phyloP scores from a whole-genome alignment of 257 asterid species.

The Solanum pennellii region DNA sequence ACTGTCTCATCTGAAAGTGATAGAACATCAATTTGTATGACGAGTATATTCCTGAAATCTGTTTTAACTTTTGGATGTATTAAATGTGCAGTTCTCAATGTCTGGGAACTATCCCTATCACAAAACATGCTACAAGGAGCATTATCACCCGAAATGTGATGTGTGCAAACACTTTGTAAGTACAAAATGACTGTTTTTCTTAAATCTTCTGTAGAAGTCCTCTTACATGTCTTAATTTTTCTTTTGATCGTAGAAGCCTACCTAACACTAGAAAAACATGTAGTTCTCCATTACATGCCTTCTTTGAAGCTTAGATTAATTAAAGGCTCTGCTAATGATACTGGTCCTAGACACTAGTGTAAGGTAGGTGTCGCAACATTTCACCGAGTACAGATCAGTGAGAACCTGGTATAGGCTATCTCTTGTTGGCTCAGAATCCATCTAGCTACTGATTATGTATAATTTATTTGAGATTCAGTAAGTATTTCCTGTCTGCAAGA shows the following conservation, averaged over 20 bases:
- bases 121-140: constrained; percentile 86
- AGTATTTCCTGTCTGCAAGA: constrained; percentile 33
- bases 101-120: constrained; percentile 74
- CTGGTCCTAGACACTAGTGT: not conserved
- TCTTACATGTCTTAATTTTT: not conserved
- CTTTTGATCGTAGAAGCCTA: not conserved
- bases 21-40: not conserved
- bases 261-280: not conserved
- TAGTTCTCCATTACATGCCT: not conserved
- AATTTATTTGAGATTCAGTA: constrained; percentile 5
- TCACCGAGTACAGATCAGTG: not conserved
- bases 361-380: not conserved
- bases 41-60: not conserved
- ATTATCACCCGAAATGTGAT: constrained; percentile 88
- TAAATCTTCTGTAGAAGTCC: not conserved
- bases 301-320: not conserved
- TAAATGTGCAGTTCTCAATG: constrained; percentile 64
- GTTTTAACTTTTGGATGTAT: constrained; percentile 2
- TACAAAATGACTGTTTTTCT: constrained; percentile 1
- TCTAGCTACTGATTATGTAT: not conserved
- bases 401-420: not conserved
- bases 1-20: not conserved
- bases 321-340: not conserved
- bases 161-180: constrained; percentile 87
- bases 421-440: not conserved